Base-by-base conservation (phyloP, 257 asterid genomes). In the Solanum pennellii region DNA sequence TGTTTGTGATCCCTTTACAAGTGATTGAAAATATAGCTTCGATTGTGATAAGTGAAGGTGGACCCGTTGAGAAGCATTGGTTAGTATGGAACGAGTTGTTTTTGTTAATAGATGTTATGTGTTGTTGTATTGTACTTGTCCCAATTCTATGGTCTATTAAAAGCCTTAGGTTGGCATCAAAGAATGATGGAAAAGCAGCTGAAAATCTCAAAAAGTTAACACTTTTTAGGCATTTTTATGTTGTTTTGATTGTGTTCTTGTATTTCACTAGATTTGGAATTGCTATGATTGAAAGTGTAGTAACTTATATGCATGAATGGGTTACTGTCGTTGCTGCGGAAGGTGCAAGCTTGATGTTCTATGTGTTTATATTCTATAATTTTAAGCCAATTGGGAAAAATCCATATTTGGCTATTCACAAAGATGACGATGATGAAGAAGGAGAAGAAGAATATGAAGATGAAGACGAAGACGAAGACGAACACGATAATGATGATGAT, bases 131-230 rank as follows among this genome's bases (percentile, higher is more conserved):
- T 5, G 85, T 91, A 21, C 83, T 91, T 25, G 86, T 91, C 69
- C 93, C 93, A 8, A 91, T 91, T 31, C 77, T 89, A 15, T 91
- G 93, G 93, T 91, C 93, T 6, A 86, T 91, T 31, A 83, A 87
- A 27, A 69, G 86, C 83, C 87, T 89, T 35, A 83, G 77, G 25
- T 89, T 83, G 87, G 86, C 89, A 10, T 91, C 93, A 1, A 89
- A 84, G 86, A 88, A 74, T 18, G 93, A 91, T 86, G 91, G 91
- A 12, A 91, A 91, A 62, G 91, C 91, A 14, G 88, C 90, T 2
- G 90, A 86, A 79, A 91, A 86, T 68, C 86, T 91, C 18, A 89
- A 76, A 4, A 91, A 91, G 60, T 41, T 91, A 39, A 89, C 88
- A 7, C 88, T 91, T 71, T 91, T 91, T 69, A 86, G 88, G 83